Percentiles rank a stretch among this genome's conserved stretches.
Conservation (phyloP, 495 filamentous ascomycete genomes). For the Neurospora sp. region DNA sequence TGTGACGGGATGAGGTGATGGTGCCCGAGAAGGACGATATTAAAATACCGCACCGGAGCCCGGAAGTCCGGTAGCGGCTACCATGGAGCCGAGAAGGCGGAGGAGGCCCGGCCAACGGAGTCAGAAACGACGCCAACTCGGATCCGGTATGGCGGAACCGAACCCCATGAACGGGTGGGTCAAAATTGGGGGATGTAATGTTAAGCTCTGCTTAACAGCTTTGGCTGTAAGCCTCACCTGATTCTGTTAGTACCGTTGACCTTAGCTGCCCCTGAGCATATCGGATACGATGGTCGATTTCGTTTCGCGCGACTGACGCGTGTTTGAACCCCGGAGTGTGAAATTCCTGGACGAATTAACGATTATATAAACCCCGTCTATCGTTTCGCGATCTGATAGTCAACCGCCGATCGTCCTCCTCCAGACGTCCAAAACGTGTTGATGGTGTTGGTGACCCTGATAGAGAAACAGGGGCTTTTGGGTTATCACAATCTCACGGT, state of each 20-base stretch:
- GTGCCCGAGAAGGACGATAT: not conserved
- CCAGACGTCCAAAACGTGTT: not conserved
- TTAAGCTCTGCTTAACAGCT: not conserved
- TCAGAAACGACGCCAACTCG: not conserved
- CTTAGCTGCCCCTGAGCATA: not conserved
- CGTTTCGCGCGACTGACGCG: not conserved
- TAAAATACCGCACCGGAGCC: not conserved
- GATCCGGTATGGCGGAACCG: not conserved
- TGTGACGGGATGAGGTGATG: not conserved
- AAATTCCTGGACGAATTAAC: not conserved
- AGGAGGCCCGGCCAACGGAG: not conserved
- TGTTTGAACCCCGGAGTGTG: not conserved
- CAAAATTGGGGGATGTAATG: not conserved
- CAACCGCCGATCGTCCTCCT: not conserved
- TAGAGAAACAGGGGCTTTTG: not conserved
- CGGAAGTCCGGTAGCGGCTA: not conserved
- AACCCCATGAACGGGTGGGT: not conserved
- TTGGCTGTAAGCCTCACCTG: not conserved
- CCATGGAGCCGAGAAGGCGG: not conserved
- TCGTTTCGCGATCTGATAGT: not conserved
- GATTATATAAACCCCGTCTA: not conserved
- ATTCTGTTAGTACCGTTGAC: not conserved
- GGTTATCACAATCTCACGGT: not conserved
- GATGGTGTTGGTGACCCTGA: not conserved
- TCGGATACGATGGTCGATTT: not conserved